Percentiles rank a stretch among this genome's conserved stretches.
Evolutionary conservation across 2,329 filamentous ascomycete species (phyloP).

Genomic region (Tolypocladium album): DNA sequence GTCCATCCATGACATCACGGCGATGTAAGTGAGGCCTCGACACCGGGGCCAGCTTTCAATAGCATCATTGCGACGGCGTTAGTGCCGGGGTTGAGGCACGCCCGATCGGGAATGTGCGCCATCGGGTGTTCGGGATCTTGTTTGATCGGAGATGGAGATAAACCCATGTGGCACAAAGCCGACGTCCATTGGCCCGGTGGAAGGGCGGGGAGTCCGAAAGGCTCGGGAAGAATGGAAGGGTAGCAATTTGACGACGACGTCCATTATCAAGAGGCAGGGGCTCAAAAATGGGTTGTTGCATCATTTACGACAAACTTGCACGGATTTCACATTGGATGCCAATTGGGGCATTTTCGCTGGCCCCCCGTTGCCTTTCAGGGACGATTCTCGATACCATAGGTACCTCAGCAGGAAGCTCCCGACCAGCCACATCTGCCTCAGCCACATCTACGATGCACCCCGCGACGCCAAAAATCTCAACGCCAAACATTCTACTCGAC

Average conservation of each 20-base stretch:
- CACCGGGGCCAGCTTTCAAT: background rate
- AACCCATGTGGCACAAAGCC: background rate
- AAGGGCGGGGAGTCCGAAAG: background rate
- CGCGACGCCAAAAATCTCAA: background rate
- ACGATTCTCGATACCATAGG: background rate
- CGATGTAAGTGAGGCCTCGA: background rate
- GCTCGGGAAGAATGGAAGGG: background rate
- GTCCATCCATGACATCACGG: background rate
- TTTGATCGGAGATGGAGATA: background rate
- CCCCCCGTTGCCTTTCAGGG: background rate
- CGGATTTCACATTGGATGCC: background rate
- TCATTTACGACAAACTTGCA: background rate
- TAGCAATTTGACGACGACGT: background rate
- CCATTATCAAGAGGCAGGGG: background rate
- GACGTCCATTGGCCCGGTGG: background rate
- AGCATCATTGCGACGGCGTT: background rate
- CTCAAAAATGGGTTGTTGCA: background rate
- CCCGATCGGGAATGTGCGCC: background rate
- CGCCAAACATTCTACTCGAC: background rate
- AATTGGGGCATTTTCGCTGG: background rate
- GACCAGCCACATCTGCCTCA: background rate
- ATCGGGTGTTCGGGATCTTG: background rate
- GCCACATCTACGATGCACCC: background rate
- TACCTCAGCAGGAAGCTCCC: background rate
- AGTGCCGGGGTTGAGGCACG: background rate